phyloP scores from a whole-genome alignment of 192 early-diverging fungal genomes.

The Ambispora gerdemannii region DNA sequence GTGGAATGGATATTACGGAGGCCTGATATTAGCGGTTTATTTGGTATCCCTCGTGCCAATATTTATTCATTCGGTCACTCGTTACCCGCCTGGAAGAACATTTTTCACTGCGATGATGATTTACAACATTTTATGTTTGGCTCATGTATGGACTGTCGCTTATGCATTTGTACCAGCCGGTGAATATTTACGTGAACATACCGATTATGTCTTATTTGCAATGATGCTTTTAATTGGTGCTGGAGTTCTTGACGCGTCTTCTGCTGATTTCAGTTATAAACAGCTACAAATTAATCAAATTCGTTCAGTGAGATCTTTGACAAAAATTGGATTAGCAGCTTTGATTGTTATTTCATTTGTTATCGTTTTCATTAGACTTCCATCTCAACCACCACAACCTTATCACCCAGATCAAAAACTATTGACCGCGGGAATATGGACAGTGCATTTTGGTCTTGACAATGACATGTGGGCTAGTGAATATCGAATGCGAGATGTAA shows the following conservation, averaged over 20 bases:
- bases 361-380: constrained; percentile 45
- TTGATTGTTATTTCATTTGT: constrained; percentile 39
- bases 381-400: constrained; percentile 54
- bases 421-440: constrained; percentile 80
- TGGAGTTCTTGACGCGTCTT: constrained; percentile 47
- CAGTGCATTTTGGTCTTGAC: constrained; percentile 82
- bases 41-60: constrained; percentile 57
- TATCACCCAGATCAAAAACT: constrained; percentile 61
- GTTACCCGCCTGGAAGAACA: constrained; percentile 63
- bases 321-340: constrained; percentile 40
- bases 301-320: constrained; percentile 36
- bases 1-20: constrained; percentile 62
- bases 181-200: constrained; percentile 67
- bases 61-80: constrained; percentile 54
- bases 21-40: constrained; percentile 60
- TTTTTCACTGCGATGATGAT: constrained; percentile 56
- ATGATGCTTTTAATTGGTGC: constrained; percentile 59
- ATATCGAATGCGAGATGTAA: constrained; percentile 64
- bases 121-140: constrained; percentile 70
- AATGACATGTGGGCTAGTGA: constrained; percentile 84
- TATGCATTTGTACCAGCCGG: constrained; percentile 84
- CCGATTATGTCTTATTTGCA: constrained; percentile 61
- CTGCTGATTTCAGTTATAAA: neutral
- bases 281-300: constrained; percentile 25
- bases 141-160: constrained; percentile 77